Conservation (phyloP, 495 filamentous ascomycete species). For the Chaetomium fimeti region DNA sequence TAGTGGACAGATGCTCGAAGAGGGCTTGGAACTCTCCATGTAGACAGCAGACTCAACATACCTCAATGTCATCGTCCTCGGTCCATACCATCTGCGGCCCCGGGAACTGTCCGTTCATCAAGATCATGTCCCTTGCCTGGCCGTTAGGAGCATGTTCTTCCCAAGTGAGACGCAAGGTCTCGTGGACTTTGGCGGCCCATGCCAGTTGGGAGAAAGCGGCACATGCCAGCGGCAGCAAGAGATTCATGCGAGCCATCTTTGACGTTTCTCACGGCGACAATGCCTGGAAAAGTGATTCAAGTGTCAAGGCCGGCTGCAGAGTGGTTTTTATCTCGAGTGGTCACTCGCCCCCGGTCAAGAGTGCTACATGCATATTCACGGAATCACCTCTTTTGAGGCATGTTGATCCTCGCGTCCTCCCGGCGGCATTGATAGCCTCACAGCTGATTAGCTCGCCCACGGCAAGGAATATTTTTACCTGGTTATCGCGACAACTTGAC, state of each 20-base stretch:
- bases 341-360: no score
- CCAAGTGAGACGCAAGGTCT: slow-evolving; percentile 2
- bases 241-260: neutral
- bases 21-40: no score
- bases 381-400: no score
- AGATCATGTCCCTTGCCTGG: neutral
- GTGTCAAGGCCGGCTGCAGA: no score
- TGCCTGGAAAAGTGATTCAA: neutral
- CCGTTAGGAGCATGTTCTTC: neutral
- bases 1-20: neutral
- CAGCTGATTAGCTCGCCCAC: no score
- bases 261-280: neutral
- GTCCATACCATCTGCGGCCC: neutral
- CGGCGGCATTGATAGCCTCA: no score
- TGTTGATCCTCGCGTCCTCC: no score
- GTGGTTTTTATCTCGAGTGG: no score
- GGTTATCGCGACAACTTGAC: no score
- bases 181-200: neutral
- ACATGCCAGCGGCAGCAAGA: neutral
- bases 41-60: no score
- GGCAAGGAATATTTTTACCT: no score
- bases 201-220: neutral
- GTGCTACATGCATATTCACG: no score
- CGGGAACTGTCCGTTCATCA: neutral
- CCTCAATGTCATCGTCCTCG: neutral